Conservation (phyloP, 2,329 filamentous ascomycete species). For the Microthyrium microscopicum region DNA sequence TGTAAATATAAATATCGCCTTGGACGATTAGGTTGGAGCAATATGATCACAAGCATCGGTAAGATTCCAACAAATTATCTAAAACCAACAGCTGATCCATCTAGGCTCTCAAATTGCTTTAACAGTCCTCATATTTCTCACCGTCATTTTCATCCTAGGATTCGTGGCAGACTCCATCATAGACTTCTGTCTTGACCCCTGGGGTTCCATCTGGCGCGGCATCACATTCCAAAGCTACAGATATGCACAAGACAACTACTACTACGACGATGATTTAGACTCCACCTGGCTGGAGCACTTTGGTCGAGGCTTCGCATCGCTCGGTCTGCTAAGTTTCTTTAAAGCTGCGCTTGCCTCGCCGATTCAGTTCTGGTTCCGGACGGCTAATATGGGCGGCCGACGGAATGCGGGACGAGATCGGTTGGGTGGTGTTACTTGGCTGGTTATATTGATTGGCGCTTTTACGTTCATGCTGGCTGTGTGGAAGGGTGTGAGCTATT, state of each 20-base stretch:
- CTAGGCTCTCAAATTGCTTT: slow-evolving; percentile 49
- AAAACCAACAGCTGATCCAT: slow-evolving; percentile 8
- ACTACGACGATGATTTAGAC: slow-evolving; percentile 18
- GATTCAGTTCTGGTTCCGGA: slow-evolving; percentile 59
- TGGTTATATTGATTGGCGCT: slow-evolving; percentile 65
- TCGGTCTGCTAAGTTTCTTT: slow-evolving; percentile 71
- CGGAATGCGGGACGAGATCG: slow-evolving; percentile 55
- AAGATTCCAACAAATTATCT: slow-evolving; percentile 11
- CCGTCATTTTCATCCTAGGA: slow-evolving; percentile 65
- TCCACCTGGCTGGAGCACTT: slow-evolving; percentile 69
- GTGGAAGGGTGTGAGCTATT: slow-evolving; percentile 63
- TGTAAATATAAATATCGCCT: slow-evolving; percentile 73
- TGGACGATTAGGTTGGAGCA: slow-evolving; percentile 58
- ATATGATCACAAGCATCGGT: slow-evolving; percentile 35
- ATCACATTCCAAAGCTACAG: slow-evolving; percentile 15
- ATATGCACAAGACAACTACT: too few species aligned
- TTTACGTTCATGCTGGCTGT: slow-evolving; percentile 64
- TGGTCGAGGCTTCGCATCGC: slow-evolving; percentile 72
- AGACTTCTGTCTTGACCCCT: slow-evolving; percentile 69
- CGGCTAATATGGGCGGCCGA: slow-evolving; percentile 38
- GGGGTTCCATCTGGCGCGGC: slow-evolving; percentile 19
- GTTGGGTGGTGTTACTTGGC: slow-evolving; percentile 61
- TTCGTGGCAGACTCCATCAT: slow-evolving; percentile 90
- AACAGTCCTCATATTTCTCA: slow-evolving; percentile 54
- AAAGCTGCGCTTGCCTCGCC: slow-evolving; percentile 64